These are phyloP conservation scores for Candida xyloterini DNA, from an alignment of 805 yeast species.

Conservation along the genomic window DNA sequence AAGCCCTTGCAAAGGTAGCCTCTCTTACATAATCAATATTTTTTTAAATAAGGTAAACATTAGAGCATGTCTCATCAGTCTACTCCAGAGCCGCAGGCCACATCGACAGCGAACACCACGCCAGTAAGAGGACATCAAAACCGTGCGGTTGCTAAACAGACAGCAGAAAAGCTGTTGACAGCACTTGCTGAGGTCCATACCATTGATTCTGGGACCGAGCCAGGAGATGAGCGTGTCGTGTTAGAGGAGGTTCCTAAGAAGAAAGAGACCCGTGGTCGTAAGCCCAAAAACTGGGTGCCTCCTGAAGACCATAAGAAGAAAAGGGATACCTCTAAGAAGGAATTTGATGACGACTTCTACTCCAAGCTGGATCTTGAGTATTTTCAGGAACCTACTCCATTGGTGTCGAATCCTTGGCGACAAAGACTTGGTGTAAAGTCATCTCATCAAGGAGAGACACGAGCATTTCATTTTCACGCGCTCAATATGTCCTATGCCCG, in stretches of 20 bases:
- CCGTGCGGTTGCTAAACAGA: constrained; percentile 9
- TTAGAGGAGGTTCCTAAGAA: constrained; percentile 5
- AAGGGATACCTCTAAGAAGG: not conserved
- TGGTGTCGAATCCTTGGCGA: constrained; percentile 14
- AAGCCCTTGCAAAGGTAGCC: constrained; percentile 41
- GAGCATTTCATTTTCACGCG: constrained; percentile 13
- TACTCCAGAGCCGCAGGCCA: constrained; percentile 16
- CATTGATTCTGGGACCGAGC: constrained; percentile 6
- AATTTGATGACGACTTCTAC: constrained; percentile 7
- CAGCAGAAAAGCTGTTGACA: constrained; percentile 10
- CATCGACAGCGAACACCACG: constrained; percentile 14
- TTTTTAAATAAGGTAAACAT: constrained; percentile 3
- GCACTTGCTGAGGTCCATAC: constrained; percentile 6
- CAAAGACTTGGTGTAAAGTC: constrained; percentile 8
- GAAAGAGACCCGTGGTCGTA: constrained; percentile 12
- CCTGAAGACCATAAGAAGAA: constrained; percentile 11
- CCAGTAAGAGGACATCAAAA: constrained; percentile 8
- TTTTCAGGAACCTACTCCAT: constrained; percentile 9
- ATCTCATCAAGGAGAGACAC: constrained; percentile 16
- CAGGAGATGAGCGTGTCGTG: constrained; percentile 10
- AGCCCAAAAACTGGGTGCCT: constrained; percentile 18
- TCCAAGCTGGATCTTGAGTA: constrained; percentile 13
- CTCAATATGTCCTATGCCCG: constrained; percentile 8
- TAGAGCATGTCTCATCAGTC: constrained; percentile 3
- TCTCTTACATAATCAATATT: constrained; percentile 5